Evolutionary conservation across 257 asterid species (phyloP).

Genomic region (Primulina eburnea): DNA sequence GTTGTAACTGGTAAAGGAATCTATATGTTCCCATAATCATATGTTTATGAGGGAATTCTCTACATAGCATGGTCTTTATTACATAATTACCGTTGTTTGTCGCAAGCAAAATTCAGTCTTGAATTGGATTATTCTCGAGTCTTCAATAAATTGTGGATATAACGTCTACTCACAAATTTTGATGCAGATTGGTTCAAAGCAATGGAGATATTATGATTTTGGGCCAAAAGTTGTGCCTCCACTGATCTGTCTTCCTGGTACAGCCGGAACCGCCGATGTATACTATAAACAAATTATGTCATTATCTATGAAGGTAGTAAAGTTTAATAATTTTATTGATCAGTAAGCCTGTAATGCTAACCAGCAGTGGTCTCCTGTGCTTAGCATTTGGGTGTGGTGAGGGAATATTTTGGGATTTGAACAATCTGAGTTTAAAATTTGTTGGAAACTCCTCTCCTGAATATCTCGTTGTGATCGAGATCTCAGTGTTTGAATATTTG

Average conservation of each 20-base stretch:
- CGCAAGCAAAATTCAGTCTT: slow-evolving; percentile 1
- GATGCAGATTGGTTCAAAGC: slow-evolving; percentile 81
- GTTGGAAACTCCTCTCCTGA: too few relatives aligned
- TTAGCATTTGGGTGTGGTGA: slow-evolving; percentile 16
- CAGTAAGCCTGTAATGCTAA: not conserved
- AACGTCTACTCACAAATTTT: slow-evolving; percentile 14
- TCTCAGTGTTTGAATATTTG: too few relatives aligned
- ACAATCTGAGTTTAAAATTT: not conserved
- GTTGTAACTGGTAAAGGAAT: not conserved
- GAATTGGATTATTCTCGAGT: slow-evolving; percentile 14
- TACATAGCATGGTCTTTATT: slow-evolving; percentile 7
- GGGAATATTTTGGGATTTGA: slow-evolving; percentile 9
- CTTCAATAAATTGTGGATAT: slow-evolving; percentile 1
- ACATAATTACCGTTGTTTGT: not conserved
- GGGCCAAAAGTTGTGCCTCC: slow-evolving; percentile 97
- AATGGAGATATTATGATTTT: slow-evolving; percentile 97
- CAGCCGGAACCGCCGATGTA: slow-evolving; percentile 93
- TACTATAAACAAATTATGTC: slow-evolving; percentile 97
- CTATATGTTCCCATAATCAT: slow-evolving; percentile 7
- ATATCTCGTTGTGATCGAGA: too few relatives aligned
- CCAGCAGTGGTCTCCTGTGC: not conserved
- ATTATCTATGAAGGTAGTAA: slow-evolving; percentile 80
- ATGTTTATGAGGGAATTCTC: not conserved
- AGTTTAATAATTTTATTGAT: slow-evolving; percentile 10
- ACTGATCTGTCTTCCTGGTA: slow-evolving; percentile 91